Base-by-base conservation (phyloP, 768 basidiomycete genomes). In the Mycena rebaudengoi region DNA sequence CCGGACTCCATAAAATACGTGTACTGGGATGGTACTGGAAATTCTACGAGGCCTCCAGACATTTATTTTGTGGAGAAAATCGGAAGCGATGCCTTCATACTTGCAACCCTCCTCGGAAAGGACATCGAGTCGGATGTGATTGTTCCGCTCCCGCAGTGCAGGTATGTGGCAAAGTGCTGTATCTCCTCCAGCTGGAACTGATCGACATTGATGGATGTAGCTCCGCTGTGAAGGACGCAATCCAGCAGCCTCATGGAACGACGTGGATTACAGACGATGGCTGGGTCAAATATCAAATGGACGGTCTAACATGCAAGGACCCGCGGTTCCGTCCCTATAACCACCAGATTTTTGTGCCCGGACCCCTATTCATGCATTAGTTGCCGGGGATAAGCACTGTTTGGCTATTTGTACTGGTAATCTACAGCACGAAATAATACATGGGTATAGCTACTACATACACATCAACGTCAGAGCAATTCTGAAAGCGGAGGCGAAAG, bases 261-360 rank as follows among this genome's bases (percentile, higher is more conserved):
- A 56, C 13, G 32, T 58, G 56, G 56, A 58, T 58, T 25, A 8
- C 45, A 13, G 23, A 46, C 1, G 56, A 58, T 12, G 56, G 56
- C 18, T 58, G 56, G 56, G n/a, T 13, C 1, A 35, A 23, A 4
- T 58, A 39, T 10, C 6, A 18, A 4, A 60, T 60, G 59, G 8
- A 51, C 11, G 4, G 18, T 1, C 23, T 60, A 16, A 20, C 21
- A 12, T 43, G 49, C 40, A 32, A 51, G 11, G 23, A 41, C 5
- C 11, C 0, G 0, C 11, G 16, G 11, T 32, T 60, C 12, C n/a
- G 6, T 2, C 14, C 32, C 16, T 60, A 60, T 32, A 18, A 25
- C 12, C 59, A 60, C 30, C 59, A 60, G 29, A 60, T 60, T 26
- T 60, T 60, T 51, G 40, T 60, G 5, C 49, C 30, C 1, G 49